These are phyloP conservation scores for Cercospora zeae-maydis DNA, from an alignment of 2,329 filamentous ascomycete species.

Conservation along the genomic window DNA sequence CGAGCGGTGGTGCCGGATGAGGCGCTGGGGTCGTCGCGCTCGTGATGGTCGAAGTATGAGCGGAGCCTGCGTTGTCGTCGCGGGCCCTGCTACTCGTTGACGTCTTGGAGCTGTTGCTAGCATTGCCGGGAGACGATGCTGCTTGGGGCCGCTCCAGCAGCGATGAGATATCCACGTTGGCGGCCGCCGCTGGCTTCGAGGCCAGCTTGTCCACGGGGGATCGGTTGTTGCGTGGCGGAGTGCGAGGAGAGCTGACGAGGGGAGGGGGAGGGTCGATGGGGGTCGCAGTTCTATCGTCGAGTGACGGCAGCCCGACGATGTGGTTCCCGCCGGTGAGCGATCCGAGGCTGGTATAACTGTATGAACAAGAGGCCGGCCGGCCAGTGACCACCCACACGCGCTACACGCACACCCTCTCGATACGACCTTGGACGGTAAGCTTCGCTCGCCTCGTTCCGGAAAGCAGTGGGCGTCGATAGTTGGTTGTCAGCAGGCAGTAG, in stretches of 20 bases:
- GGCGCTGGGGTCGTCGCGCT: slow-evolving; percentile 27
- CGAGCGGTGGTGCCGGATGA: slow-evolving; percentile 21
- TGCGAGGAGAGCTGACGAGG: neutral
- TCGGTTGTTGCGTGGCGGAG: neutral
- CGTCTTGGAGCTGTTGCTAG: slow-evolving; percentile 39
- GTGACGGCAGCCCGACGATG: neutral
- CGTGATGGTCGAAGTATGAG: slow-evolving; percentile 24
- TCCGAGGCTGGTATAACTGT: neutral
- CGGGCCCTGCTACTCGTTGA: slow-evolving; percentile 29
- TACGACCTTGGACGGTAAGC: slow-evolving; percentile 18
- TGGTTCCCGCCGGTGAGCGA: neutral
- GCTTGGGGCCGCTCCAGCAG: slow-evolving; percentile 75
- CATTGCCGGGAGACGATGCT: slow-evolving; percentile 57
- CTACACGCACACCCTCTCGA: neutral
- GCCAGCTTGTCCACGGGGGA: slow-evolving; percentile 41
- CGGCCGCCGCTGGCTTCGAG: slow-evolving; percentile 48
- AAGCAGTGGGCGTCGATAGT: slow-evolving; percentile 10
- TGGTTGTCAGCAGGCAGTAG: slow-evolving; percentile 9
- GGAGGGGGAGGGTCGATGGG: neutral
- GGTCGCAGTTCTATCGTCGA: neutral
- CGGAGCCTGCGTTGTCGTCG: slow-evolving; percentile 25
- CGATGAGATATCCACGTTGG: slow-evolving; percentile 92
- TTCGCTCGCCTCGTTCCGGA: slow-evolving; percentile 10
- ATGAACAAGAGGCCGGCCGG: neutral
- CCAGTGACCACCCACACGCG: neutral